phyloP scores from a whole-genome alignment of 306 rosid genomes.

The Lathyrus aphaca region DNA sequence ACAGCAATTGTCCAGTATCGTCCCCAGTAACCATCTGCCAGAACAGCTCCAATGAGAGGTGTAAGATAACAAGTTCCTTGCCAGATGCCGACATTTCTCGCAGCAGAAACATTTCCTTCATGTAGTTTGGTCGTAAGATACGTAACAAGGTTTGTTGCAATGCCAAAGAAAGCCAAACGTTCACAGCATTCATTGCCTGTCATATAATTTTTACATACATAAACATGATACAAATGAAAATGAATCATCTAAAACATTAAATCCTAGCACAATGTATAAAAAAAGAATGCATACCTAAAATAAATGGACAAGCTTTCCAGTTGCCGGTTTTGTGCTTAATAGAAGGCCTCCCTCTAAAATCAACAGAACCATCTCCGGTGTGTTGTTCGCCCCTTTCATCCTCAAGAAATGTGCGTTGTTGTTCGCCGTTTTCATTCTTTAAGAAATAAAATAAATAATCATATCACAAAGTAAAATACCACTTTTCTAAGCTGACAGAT shows the following conservation, averaged over 20 bases:
- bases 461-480: neutral
- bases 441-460: constrained; percentile 13
- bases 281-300: constrained; percentile 52
- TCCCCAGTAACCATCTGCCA: constrained; percentile 97
- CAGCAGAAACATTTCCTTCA: constrained; percentile 46
- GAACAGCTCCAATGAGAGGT: constrained; percentile 71
- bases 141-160: too few species aligned
- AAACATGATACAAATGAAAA: constrained; percentile 22
- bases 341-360: constrained; percentile 51
- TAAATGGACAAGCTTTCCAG: too few species aligned
- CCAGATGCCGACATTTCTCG: constrained; percentile 82
- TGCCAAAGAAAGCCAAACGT: too few species aligned
- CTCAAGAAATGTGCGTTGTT: too few species aligned
- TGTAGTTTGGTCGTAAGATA: too few species aligned
- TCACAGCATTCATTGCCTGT: constrained; percentile 74
- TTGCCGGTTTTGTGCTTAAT: constrained; percentile 54
- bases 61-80: constrained; percentile 54
- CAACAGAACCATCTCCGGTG: constrained; percentile 65
- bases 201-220: constrained; percentile 13
- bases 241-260: neutral
- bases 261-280: constrained; percentile 7
- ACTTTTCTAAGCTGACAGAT: neutral
- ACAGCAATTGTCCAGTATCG: constrained; percentile 85
- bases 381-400: neutral
- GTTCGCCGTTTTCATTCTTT: constrained; percentile 45